Evolutionary conservation across 2,329 filamentous ascomycete genomes (phyloP), one percentile per base, ranked within the genome.

Genomic region (Neurospora crassa): DNA sequence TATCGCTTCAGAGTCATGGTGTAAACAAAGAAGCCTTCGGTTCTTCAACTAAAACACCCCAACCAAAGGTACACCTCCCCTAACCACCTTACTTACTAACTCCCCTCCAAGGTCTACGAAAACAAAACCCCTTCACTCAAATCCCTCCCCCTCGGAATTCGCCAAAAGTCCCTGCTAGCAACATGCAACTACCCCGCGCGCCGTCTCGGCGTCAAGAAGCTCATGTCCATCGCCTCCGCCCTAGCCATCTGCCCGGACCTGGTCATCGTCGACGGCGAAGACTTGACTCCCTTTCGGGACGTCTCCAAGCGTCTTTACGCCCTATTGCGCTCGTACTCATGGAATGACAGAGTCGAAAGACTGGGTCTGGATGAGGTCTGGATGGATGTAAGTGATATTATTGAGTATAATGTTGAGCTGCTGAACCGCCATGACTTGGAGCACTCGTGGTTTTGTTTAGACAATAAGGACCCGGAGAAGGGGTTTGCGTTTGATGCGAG

Each of bases 181-280:
- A 97, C 94, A 5, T 96, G 93, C 86, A 98, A 98, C 82, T 98
- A 98, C 80, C 92, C 92, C 78, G 95, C 95, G 29, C 89, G 95
- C 43, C 84, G 89, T 69, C 86, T 82, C n/a, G 89, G 89, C 70
- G 85, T 94, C 70, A 85, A 87, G 79, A 98, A 99, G 83, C 85
- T 98, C 72, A 94, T 96, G 85, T 87, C 93, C 74, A 89, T 97
- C 78, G 87, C 85, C 70, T 93, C 97, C 73, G 96, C 95, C 4
- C 92, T 88, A 80, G 89, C 86, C 76, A 80, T 90, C 40, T 97
- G 94, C 75, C 94, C 94, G 0, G 92, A 97, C 71, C 87, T 97
- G 18, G 88, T 97, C 69, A 89, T 97, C 68, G 88, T 96, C 45
- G 87, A 96, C 20, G 94, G 95, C 40, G 94, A 98, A 80, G 94